These are phyloP conservation scores for Aspergillus calidoustus DNA, from an alignment of 2,329 filamentous ascomycete species.

Conservation along the genomic window DNA sequence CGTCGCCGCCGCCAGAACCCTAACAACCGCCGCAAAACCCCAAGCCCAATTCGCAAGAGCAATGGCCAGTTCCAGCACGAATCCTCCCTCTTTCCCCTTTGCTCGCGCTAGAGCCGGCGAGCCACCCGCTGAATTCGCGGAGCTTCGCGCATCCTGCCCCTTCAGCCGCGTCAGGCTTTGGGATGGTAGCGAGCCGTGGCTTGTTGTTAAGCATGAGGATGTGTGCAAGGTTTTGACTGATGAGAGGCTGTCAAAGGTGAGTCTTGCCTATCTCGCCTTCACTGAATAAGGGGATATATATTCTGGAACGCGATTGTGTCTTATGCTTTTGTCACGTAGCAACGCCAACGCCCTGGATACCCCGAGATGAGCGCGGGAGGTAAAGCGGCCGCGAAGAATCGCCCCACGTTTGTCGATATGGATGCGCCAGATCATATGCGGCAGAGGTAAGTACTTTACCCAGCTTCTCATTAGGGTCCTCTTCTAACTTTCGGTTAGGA, in stretches of 20 bases:
- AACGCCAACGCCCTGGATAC: slow-evolving; percentile 6
- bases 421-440: slow-evolving; percentile 10
- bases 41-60: not conserved
- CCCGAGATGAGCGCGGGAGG: slow-evolving; percentile 8
- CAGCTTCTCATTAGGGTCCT: too few relatives aligned
- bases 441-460: not conserved
- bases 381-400: slow-evolving; percentile 7
- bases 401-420: slow-evolving; percentile 13
- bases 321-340: not conserved
- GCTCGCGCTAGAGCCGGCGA: not conserved
- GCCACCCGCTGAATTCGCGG: not conserved
- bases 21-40: not conserved
- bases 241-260: not conserved
- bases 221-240: not conserved
- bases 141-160: not conserved
- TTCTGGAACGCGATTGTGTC: too few relatives aligned
- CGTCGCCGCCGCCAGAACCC: not conserved
- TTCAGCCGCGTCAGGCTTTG: slow-evolving; percentile 4
- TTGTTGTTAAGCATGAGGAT: slow-evolving; percentile 9
- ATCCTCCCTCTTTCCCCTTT: not conserved
- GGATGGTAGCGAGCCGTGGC: slow-evolving; percentile 11
- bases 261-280: not conserved
- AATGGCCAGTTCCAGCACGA: not conserved
- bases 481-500: too few relatives aligned
- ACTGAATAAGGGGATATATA: too few relatives aligned